A percentile compares a stretch with the other conserved stretches of the same genome.
phyloP scores from a whole-genome alignment of 805 yeast species.

The Saturnispora besseyi region DNA sequence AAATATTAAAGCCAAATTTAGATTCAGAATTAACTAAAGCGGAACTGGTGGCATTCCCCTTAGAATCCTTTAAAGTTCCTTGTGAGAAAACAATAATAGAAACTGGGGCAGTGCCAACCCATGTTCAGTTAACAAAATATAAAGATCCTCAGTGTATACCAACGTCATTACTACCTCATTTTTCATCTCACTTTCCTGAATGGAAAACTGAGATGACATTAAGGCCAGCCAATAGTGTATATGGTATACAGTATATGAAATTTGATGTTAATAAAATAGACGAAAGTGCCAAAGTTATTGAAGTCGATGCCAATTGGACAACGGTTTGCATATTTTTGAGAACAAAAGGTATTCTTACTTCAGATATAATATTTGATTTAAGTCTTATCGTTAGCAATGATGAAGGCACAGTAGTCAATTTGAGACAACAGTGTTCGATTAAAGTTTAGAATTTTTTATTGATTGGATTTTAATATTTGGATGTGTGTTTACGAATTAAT shows the following conservation, averaged over 20 bases:
- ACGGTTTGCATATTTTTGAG: constrained; percentile 35
- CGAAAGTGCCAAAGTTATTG: neutral
- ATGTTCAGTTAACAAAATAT: too few relatives aligned
- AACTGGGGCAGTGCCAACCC: too few relatives aligned
- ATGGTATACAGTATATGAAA: neutral
- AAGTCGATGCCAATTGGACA: neutral
- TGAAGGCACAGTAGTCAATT: neutral
- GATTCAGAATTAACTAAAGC: neutral
- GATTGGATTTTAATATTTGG: too few relatives aligned
- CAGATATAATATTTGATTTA: neutral
- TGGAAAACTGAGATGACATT: neutral
- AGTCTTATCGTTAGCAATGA: neutral
- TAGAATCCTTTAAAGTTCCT: neutral
- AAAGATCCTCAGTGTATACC: neutral
- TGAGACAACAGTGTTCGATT: neutral
- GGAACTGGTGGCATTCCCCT: neutral
- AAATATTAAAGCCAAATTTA: neutral
- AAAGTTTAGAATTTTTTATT: neutral
- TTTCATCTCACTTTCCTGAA: neutral
- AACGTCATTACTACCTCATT: neutral
- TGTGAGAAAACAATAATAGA: neutral
- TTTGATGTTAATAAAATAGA: neutral
- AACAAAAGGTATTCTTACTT: neutral
- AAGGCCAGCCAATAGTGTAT: neutral
- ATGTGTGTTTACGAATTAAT: too few relatives aligned